A percentile compares a stretch with the other conserved stretches of the same genome.
Conservation (phyloP, 306 rosid species). For the Rosa rugosa region DNA sequence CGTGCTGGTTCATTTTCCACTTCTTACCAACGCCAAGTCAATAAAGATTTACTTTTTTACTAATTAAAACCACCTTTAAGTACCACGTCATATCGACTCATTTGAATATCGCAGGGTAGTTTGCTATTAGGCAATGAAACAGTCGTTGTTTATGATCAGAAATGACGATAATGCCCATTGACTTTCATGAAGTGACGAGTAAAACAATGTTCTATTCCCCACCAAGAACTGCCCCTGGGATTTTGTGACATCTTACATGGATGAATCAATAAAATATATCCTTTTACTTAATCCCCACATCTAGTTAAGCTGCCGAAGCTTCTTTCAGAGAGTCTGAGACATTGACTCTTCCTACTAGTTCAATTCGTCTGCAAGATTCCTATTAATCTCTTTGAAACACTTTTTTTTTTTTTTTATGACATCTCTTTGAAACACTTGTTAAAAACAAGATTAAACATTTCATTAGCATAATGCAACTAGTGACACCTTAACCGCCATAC, state of each 20-base stretch:
- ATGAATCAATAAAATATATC: not conserved
- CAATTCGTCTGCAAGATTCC: not conserved
- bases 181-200: constrained; percentile 16
- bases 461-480: not conserved
- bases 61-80: not conserved
- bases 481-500: constrained; percentile 30
- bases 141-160: not conserved
- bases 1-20: not conserved
- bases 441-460: constrained; percentile 8
- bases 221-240: constrained; percentile 14
- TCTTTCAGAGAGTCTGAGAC: constrained; percentile 12
- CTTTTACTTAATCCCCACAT: not conserved
- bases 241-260: not conserved
- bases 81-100: not conserved
- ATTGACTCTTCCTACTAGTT: not conserved
- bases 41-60: not conserved
- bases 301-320: constrained; percentile 17
- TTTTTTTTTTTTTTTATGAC: not conserved
- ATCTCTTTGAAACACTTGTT: constrained; percentile 5
- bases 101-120: not conserved
- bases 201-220: constrained; percentile 24
- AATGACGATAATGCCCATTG: constrained; percentile 32
- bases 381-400: not conserved
- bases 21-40: not conserved
- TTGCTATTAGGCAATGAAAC: constrained; percentile 5